These are phyloP conservation scores for Guyanaporus albipodus DNA, from an alignment of 768 basidiomycete species.

Conservation along the genomic window DNA sequence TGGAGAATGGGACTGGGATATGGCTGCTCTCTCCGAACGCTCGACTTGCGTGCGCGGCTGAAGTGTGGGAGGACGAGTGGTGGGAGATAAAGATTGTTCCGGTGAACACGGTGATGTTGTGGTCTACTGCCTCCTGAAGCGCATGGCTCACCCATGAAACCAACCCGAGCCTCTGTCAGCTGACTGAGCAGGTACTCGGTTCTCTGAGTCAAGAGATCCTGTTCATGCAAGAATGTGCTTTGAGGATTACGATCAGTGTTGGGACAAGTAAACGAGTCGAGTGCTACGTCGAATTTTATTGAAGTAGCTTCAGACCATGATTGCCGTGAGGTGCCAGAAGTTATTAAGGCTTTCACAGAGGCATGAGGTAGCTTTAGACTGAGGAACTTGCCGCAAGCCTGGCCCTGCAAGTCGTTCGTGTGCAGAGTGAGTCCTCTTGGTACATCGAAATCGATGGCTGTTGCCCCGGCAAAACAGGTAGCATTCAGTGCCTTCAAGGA, in stretches of 20 bases:
- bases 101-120: conserved; percentile 28
- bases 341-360: conserved; percentile 48
- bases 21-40: conserved; percentile 7
- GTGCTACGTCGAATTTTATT: conserved; percentile 46
- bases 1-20: conserved; percentile 7
- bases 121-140: neutral
- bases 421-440: conserved; percentile 61
- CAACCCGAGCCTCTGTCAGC: conserved; percentile 14
- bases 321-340: conserved; percentile 35
- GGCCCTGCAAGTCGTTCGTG: conserved; percentile 72
- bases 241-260: conserved; percentile 58
- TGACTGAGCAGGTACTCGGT: conserved; percentile 49
- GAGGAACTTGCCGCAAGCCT: conserved; percentile 59
- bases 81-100: conserved; percentile 50
- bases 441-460: conserved; percentile 52
- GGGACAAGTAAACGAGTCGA: conserved; percentile 65
- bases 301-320: conserved; percentile 68
- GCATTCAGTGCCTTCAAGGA: conserved; percentile 50
- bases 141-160: neutral
- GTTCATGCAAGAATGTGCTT: conserved; percentile 58
- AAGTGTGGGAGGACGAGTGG: conserved; percentile 33
- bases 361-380: conserved; percentile 54
- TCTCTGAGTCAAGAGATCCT: conserved; percentile 69
- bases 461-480: conserved; percentile 49
- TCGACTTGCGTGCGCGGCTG: neutral